Evolutionary conservation across 2,329 filamentous ascomycete species (phyloP).

Genomic region (Trichoderma oligosporum): DNA sequence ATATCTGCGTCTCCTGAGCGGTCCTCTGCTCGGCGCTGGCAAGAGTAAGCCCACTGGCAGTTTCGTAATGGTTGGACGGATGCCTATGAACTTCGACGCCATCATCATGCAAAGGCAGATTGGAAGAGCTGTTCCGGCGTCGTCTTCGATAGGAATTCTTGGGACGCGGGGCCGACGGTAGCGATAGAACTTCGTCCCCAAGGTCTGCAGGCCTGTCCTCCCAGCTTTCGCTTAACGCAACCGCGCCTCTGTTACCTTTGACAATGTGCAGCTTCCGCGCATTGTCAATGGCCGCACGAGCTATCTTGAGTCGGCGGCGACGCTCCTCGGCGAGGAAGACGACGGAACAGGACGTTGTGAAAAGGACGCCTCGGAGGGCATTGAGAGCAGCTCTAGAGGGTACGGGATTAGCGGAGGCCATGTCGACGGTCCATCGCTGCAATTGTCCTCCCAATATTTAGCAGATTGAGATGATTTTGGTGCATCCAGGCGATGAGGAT

Average conservation of each 20-base stretch:
- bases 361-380: slow-evolving; percentile 52
- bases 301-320: slow-evolving; percentile 50
- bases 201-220: slow-evolving; percentile 23
- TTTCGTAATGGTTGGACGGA: not conserved
- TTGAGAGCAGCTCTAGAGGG: slow-evolving; percentile 54
- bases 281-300: slow-evolving; percentile 50
- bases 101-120: not conserved
- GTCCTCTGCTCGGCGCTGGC: not conserved
- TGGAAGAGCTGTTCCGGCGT: slow-evolving; percentile 22
- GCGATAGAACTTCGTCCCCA: slow-evolving; percentile 27
- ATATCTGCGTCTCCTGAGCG: not conserved
- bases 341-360: slow-evolving; percentile 56
- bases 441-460: not conserved
- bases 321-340: slow-evolving; percentile 54
- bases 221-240: slow-evolving; percentile 29
- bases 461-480: not conserved
- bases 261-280: slow-evolving; percentile 47
- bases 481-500: slow-evolving; percentile 4
- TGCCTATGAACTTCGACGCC: not conserved
- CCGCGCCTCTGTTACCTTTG: slow-evolving; percentile 31
- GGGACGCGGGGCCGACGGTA: slow-evolving; percentile 20
- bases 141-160: slow-evolving; percentile 31
- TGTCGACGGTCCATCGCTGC: slow-evolving; percentile 33
- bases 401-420: slow-evolving; percentile 47
- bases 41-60: not conserved